Percentiles rank a stretch among this genome's conserved stretches.
Evolutionary conservation across 129 eudicot genomes (phyloP).

Genomic region (Ambrosia artemisiifolia): DNA sequence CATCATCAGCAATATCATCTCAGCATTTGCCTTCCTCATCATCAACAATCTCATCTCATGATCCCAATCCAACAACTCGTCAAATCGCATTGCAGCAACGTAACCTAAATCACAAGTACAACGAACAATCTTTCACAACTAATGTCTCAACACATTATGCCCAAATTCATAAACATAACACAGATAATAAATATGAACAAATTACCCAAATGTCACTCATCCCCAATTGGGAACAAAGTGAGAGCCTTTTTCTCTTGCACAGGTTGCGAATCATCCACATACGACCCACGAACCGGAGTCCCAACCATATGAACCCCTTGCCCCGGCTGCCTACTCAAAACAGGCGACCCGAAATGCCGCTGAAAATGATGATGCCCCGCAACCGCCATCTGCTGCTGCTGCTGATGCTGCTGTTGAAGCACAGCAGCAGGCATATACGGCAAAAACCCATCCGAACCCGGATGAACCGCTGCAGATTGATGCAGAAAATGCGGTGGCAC

Average conservation of each 20-base stretch:
- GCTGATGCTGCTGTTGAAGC: slow-evolving; percentile 55
- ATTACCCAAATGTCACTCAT: slow-evolving; percentile 57
- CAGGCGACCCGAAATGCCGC: slow-evolving; percentile 58
- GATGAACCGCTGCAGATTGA: slow-evolving; percentile 24
- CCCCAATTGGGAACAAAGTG: slow-evolving; percentile 82
- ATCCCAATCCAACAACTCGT: background rate
- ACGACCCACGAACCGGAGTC: slow-evolving; percentile 46
- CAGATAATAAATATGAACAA: slow-evolving; percentile 11
- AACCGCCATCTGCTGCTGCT: slow-evolving; percentile 58
- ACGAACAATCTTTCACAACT: background rate
- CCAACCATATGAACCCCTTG: slow-evolving; percentile 51
- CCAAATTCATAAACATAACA: background rate
- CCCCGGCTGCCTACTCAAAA: slow-evolving; percentile 44
- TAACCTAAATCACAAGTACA: background rate
- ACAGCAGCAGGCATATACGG: slow-evolving; percentile 62
- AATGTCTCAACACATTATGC: background rate
- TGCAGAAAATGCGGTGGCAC: slow-evolving; percentile 92
- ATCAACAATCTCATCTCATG: background rate
- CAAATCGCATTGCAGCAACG: background rate
- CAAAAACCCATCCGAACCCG: slow-evolving; percentile 45
- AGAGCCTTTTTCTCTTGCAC: slow-evolving; percentile 74
- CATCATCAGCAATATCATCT: background rate
- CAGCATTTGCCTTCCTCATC: background rate
- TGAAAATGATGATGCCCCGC: slow-evolving; percentile 49
- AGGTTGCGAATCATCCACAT: slow-evolving; percentile 78